Evolutionary conservation across 2,329 filamentous ascomycete genomes (phyloP), one percentile per base, ranked within the genome.

Genomic region (Juglanconis oblonga): DNA sequence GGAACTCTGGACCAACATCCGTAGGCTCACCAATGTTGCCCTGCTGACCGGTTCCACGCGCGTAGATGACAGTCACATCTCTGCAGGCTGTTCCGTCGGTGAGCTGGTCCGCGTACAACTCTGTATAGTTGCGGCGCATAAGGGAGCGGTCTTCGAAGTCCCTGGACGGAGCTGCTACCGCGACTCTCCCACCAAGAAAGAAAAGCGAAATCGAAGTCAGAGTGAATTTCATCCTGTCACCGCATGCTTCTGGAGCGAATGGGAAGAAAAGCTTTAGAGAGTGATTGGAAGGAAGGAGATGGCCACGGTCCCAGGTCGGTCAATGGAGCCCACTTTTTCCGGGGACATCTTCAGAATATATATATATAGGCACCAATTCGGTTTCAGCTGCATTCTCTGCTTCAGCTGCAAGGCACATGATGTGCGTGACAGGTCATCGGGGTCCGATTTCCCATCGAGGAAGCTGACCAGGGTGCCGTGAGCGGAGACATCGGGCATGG

Each of bases 1-100:
- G 58, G 40, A 70, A 64, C 14, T 64, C 61, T 2, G 70, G 68
- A 4, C 70, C 70, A 10, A 67, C 65, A 5, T 63, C 61, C 10
- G 58, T 60, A 9, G 61, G 32, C 32, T 53, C 54, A 29, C 61
- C 61, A 29, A 63, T 63, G 45, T 63, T 63, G 51, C 61, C 61
- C 35, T 48, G 17, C 36, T 63, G 61, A 11, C 45, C 55, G 3
- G 61, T 63, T 10, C 61, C 61, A 11, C 61, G 58, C 11, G 61
- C 61, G 10, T 58, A 63, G 35, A 63, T 61, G 33, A 63, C 47
- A 1, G 61, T 63, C 24, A 63, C 61, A n/a, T 35, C 54, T 17
- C 61, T 47, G 55, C 61, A 63, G n/a, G 54, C 38, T 4, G 61
- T 63, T 29, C 61, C 61, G 36, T 63, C 61, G 8, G 42, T 48